phyloP scores from a whole-genome alignment of 108 stramenopile genomes.

The Epithemia pelagica region DNA sequence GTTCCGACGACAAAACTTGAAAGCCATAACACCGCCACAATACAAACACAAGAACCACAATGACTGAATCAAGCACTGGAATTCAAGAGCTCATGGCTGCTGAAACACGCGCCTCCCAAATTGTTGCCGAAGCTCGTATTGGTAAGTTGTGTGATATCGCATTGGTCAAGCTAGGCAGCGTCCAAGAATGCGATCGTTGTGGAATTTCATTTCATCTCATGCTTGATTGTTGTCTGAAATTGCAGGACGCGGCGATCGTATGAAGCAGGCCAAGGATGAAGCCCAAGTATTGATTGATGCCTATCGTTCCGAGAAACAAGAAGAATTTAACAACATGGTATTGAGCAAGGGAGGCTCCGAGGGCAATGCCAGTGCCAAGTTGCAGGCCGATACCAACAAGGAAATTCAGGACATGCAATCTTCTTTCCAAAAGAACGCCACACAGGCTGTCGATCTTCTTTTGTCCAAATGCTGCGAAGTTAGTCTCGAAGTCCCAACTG shows the following conservation, averaged over 20 bases:
- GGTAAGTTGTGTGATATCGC: conserved; percentile 62
- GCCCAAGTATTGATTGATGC: conserved; percentile 77
- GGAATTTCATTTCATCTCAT: neutral
- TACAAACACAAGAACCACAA: conserved; percentile 41
- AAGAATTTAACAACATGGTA: conserved; percentile 85
- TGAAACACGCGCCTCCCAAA: conserved; percentile 90
- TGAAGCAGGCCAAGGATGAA: conserved; percentile 90
- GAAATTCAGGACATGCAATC: conserved; percentile 72
- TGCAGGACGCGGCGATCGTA: conserved; percentile 84
- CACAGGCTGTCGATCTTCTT: conserved; percentile 87
- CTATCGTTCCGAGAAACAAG: conserved; percentile 85
- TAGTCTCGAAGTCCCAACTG: conserved; percentile 84
- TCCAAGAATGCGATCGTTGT: neutral
- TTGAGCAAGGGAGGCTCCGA: conserved; percentile 65
- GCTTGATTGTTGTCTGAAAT: neutral
- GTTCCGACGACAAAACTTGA: too few relatives aligned
- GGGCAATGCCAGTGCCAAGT: conserved; percentile 63
- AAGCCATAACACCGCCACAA: too few relatives aligned
- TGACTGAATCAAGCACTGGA: conserved; percentile 80
- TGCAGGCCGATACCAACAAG: conserved; percentile 78
- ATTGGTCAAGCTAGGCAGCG: too few relatives aligned
- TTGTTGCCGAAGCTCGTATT: conserved; percentile 91
- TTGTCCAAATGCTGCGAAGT: conserved; percentile 91
- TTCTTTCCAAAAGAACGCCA: conserved; percentile 77
- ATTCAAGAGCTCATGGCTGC: conserved; percentile 94